Conservation (phyloP, 2,329 filamentous ascomycete species). For the Talaromyces sp. region DNA sequence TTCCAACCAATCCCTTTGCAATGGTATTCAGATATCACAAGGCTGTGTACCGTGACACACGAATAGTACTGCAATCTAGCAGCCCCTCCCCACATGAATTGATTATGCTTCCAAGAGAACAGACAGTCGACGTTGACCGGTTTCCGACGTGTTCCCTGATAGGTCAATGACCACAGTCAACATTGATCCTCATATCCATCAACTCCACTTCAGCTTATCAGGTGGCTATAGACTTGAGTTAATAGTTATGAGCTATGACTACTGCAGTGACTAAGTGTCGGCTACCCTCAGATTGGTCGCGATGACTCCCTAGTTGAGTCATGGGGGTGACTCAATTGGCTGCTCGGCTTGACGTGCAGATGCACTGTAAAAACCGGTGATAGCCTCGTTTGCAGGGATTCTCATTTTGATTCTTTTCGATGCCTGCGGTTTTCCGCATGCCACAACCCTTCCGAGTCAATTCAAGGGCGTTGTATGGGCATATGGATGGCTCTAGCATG, state of each 20-base stretch:
- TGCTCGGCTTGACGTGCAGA: not conserved
- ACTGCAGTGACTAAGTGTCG: not conserved
- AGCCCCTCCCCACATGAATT: not conserved
- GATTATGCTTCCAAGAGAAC: not conserved
- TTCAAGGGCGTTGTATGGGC: not conserved
- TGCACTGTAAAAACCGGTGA: conserved; percentile 2
- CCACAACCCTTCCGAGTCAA: not conserved
- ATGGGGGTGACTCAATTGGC: conserved; percentile 1
- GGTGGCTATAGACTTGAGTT: not conserved
- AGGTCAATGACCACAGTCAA: not conserved
- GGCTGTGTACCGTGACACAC: not conserved
- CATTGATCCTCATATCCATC: not conserved
- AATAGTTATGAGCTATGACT: not conserved
- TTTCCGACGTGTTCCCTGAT: not conserved
- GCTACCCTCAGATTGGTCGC: not conserved
- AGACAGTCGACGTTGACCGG: not conserved
- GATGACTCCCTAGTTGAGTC: not conserved
- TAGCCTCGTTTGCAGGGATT: not conserved
- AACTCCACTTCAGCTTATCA: not conserved
- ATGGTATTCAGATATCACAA: not conserved
- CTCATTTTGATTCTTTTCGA: not conserved
- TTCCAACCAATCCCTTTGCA: not conserved
- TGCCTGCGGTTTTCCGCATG: not conserved
- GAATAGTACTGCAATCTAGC: not conserved
- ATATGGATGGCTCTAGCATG: not conserved